phyloP scores from a whole-genome alignment of 1,284 basidiomycete genomes.

The Leccinum subspadiceum region DNA sequence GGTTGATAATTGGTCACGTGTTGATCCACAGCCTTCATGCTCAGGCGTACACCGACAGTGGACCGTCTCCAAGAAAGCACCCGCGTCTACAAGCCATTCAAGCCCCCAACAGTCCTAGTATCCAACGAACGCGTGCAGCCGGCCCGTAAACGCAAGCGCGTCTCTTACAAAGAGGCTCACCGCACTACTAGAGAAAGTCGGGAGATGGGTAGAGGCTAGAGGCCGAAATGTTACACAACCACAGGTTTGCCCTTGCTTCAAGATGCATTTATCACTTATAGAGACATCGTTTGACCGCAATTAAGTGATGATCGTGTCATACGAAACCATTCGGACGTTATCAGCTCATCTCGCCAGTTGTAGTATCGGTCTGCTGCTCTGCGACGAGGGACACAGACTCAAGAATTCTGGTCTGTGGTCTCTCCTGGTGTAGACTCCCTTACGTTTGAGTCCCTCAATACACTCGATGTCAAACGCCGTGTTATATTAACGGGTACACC shows the following conservation, averaged over 20 bases:
- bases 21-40: conserved; percentile 42
- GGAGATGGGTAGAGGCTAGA: conserved; percentile 82
- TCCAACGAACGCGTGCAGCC: conserved; percentile 59
- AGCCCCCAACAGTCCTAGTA: conserved; percentile 57
- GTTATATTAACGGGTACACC: conserved; percentile 95
- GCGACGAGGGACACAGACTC: conserved; percentile 95
- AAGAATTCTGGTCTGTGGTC: conserved; percentile 85
- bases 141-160: conserved; percentile 76
- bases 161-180: conserved; percentile 73
- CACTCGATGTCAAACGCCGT: conserved; percentile 87
- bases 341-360: conserved; percentile 74
- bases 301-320: conserved; percentile 97
- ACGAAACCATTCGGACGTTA: conserved; percentile 91
- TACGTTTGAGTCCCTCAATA: conserved; percentile 77
- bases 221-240: conserved; percentile 89
- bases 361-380: conserved; percentile 87
- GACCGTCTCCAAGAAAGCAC: conserved; percentile 68
- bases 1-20: neutral
- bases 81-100: conserved; percentile 78
- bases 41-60: conserved; percentile 65
- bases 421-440: conserved; percentile 60
- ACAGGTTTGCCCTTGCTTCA: conserved; percentile 53
- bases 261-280: neutral
- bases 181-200: conserved; percentile 75
- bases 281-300: neutral